phyloP scores from a whole-genome alignment of 1,284 basidiomycete species.

The Leccinum griseonigrum region DNA sequence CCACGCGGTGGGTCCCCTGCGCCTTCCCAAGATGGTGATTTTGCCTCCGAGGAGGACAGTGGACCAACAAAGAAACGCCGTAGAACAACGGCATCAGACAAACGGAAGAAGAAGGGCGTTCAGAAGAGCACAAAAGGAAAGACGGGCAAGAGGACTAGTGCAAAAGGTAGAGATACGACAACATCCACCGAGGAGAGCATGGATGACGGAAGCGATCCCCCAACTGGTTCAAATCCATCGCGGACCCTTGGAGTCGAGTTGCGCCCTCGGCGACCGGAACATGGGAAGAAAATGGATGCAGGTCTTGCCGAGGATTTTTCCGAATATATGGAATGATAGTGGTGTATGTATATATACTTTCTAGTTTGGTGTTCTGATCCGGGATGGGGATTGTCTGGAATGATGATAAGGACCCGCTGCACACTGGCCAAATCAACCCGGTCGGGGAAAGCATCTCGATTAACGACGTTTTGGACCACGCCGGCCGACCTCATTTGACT shows the following conservation, averaged over 20 bases:
- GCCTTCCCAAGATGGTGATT: conserved; percentile 20
- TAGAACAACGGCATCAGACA: conserved; percentile 14
- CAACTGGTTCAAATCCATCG: conserved; percentile 16
- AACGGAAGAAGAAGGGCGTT: conserved; percentile 20
- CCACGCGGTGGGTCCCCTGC: conserved; percentile 4
- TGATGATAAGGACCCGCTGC: conserved; percentile 6
- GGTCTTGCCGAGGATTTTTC: conserved; percentile 8
- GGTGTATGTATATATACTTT: conserved; percentile 4
- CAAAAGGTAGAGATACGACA: conserved; percentile 7
- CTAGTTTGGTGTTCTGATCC: not conserved
- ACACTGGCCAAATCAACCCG: not conserved
- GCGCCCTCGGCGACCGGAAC: conserved; percentile 36
- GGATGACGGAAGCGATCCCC: conserved; percentile 20
- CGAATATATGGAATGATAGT: conserved; percentile 1
- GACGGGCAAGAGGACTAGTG: conserved; percentile 4
- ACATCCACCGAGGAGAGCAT: conserved; percentile 19
- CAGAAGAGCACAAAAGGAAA: conserved; percentile 6
- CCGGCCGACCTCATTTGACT: conserved; percentile 3
- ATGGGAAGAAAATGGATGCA: conserved; percentile 26
- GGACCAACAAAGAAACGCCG: conserved; percentile 32
- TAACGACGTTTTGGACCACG: not conserved
- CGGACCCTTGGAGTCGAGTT: conserved; percentile 29
- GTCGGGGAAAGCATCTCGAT: not conserved
- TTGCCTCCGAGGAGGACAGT: conserved; percentile 17
- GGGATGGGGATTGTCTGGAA: not conserved